These are phyloP conservation scores for Cytospora mali DNA, from an alignment of 2,329 filamentous ascomycete species.

Conservation along the genomic window DNA sequence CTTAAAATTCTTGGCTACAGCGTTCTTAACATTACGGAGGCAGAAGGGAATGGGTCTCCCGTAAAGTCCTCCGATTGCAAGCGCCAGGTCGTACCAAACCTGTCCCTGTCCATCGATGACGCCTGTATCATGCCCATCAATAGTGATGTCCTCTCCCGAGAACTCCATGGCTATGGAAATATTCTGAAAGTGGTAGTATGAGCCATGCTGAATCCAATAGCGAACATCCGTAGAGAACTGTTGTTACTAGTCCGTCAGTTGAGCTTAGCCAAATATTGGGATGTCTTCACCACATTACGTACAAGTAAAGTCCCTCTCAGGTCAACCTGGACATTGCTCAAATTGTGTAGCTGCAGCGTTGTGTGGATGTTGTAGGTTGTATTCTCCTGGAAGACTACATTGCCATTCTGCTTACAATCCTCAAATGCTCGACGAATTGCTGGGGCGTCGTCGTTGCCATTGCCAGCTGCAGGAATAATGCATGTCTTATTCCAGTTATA, in stretches of 20 bases:
- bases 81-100: constrained; percentile 19
- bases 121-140: constrained; percentile 17
- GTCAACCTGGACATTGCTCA: constrained; percentile 22
- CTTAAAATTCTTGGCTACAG: constrained; percentile 16
- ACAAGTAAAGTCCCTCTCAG: constrained; percentile 15
- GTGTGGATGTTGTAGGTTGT: constrained; percentile 17
- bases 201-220: constrained; percentile 21
- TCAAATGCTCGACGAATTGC: constrained; percentile 16
- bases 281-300: background rate
- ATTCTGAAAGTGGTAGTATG: constrained; percentile 20
- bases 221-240: constrained; percentile 19
- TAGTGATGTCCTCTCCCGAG: constrained; percentile 11
- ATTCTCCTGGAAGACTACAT: constrained; percentile 12
- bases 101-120: constrained; percentile 16
- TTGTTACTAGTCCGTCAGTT: background rate
- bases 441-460: constrained; percentile 12
- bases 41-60: constrained; percentile 17
- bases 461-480: background rate
- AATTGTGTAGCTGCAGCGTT: constrained; percentile 14
- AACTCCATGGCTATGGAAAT: constrained; percentile 21
- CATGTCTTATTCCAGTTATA: constrained; percentile 10
- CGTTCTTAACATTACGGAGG: constrained; percentile 14
- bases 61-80: constrained; percentile 16
- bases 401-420: constrained; percentile 5
- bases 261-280: background rate